Evolutionary conservation across 805 yeast genomes (phyloP), one percentile per base, ranked within the genome.

Genomic region (Wickerhamiella spandovensis): DNA sequence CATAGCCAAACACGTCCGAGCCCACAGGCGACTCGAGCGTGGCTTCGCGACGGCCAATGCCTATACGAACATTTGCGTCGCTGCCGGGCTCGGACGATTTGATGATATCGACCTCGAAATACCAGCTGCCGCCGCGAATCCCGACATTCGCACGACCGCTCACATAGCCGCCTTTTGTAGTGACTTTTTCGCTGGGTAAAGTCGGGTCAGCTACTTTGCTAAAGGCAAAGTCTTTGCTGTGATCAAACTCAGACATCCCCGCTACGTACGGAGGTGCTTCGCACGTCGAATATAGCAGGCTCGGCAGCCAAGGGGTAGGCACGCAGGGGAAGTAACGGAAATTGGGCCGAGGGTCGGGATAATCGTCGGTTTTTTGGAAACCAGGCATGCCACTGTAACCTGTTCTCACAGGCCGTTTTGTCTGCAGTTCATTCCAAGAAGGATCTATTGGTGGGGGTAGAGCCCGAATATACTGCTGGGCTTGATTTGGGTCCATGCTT

Each of bases 21-120:
- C 99, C 99, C 5, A 89, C 92, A 0, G 99, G 97, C 0, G 95
- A 95, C 57, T 90, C 97, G 43, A 89, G 66, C 47, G 87, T 77
- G 1, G 95, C 92, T 61, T 90, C 97, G 54, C 87, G 74, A 48
- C 97, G 70, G 0, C 82, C 82, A 37, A 90, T 61, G 0, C 99
- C 99, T 25, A 89, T 61, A 25, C 98, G 68, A 1, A 92, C 87
- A 63, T 89, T 90, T 2, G 66, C 65, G n/a, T 54, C 63, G 3
- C 49, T 48, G 4, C 43, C 51, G 5, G 48, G 35, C 15, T 56
- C 58, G 44, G 61, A 59, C 5, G 74, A 72, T 25, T 65, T 65
- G 4, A 78, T 50, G 1, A 90, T 75, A 49, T 77, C 73, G 54
- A 79, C 81, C 64, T 90, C 97, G 66, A 85, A 79, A 64, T 81